Percentiles rank a stretch among this genome's conserved stretches.
Evolutionary conservation across 371 early-diverging fungal species (phyloP).

Genomic region (Entomophthora muscae): DNA sequence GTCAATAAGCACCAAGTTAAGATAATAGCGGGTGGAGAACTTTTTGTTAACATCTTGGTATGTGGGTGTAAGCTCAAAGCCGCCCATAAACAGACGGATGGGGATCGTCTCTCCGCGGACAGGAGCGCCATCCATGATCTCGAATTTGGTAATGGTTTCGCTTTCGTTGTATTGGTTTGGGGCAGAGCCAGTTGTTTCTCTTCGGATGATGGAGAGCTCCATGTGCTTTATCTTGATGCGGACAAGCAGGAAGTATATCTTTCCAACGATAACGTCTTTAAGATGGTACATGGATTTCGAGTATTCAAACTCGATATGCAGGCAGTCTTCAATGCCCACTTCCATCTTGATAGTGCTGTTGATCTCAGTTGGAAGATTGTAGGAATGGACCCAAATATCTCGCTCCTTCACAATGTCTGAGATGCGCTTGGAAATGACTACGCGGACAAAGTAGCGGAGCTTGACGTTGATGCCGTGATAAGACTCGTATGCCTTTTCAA

Average conservation of each 20-base stretch:
- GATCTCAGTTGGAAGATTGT: conserved; percentile 58
- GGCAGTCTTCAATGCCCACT: conserved; percentile 83
- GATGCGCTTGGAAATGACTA: conserved; percentile 48
- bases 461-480: conserved; percentile 85
- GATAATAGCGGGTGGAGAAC: conserved; percentile 89
- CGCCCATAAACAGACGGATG: conserved; percentile 88
- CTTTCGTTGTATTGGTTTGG: conserved; percentile 95
- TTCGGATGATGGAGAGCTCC: conserved; percentile 93
- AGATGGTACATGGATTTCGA: conserved; percentile 57
- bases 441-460: conserved; percentile 67
- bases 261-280: conserved; percentile 96
- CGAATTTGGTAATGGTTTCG: conserved; percentile 94
- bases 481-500: conserved; percentile 78
- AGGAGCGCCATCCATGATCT: conserved; percentile 98
- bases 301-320: conserved; percentile 88
- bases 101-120: conserved; percentile 97
- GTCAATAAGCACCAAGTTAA: conserved; percentile 94
- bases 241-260: conserved; percentile 95
- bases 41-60: conserved; percentile 80
- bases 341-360: conserved; percentile 86
- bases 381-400: conserved; percentile 80
- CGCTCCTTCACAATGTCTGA: conserved; percentile 49
- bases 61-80: conserved; percentile 90
- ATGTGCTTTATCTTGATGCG: conserved; percentile 97
- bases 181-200: conserved; percentile 92